These are phyloP conservation scores for Musa troglodytarum DNA, from an alignment of 176 grass and related monocot genomes.

Conservation along the genomic window DNA sequence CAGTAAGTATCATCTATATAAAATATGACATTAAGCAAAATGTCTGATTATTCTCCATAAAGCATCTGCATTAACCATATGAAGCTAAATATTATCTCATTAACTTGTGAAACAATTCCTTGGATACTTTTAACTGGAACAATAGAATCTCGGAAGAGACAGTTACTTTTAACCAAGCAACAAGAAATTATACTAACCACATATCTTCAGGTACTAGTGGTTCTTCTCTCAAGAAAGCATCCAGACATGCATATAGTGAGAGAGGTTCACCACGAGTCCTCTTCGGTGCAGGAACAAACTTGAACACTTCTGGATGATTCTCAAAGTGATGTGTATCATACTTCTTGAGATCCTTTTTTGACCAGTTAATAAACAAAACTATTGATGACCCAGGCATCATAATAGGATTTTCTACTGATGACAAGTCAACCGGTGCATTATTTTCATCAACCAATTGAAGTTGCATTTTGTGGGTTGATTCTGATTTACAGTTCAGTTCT, in stretches of 20 bases:
- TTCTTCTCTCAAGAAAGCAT: slow-evolving; percentile 98
- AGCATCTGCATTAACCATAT: background rate
- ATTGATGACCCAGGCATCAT: slow-evolving; percentile 43
- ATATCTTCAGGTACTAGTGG: slow-evolving; percentile 96
- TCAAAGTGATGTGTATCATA: slow-evolving; percentile 57
- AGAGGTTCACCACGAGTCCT: slow-evolving; percentile 94
- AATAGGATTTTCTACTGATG: slow-evolving; percentile 36
- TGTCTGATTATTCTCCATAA: background rate
- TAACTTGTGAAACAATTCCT: background rate
- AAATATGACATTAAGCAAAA: background rate
- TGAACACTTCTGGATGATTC: slow-evolving; percentile 77
- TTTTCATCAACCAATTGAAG: slow-evolving; percentile 71
- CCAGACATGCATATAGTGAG: slow-evolving; percentile 91
- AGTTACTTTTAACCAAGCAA: background rate
- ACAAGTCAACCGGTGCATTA: slow-evolving; percentile 50
- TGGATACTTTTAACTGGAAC: background rate
- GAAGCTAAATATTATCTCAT: background rate
- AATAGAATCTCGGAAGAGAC: background rate
- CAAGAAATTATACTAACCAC: slow-evolving; percentile 60
- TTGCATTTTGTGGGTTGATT: slow-evolving; percentile 13
- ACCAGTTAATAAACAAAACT: slow-evolving; percentile 79
- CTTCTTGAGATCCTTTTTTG: slow-evolving; percentile 60
- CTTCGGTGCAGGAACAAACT: slow-evolving; percentile 83
- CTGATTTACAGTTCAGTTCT: background rate
- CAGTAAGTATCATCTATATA: no score